These are phyloP conservation scores for Fraxinus greggii DNA, from an alignment of 305 asterid genomes.

Conservation along the genomic window DNA sequence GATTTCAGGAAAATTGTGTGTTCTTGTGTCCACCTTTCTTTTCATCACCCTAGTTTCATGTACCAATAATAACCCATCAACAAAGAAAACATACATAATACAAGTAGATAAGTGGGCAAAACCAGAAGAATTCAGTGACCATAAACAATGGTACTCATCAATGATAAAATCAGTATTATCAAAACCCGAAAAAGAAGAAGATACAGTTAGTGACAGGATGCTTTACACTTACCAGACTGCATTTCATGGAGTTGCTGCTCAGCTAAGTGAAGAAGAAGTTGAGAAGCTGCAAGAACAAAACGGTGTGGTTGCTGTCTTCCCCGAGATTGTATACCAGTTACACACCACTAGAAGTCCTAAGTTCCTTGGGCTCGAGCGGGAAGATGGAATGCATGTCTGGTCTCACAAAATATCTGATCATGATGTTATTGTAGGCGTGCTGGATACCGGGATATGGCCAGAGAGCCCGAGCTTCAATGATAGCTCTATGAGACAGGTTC, in stretches of 20 bases:
- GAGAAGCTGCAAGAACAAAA: slow-evolving; percentile 30
- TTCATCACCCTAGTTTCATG: slow-evolving; percentile 16
- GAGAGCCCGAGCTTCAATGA: slow-evolving; percentile 91
- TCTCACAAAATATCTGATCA: slow-evolving; percentile 30
- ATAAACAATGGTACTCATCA: slow-evolving; percentile 67
- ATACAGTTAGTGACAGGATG: slow-evolving; percentile 39
- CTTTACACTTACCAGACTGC: slow-evolving; percentile 73
- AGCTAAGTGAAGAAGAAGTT: slow-evolving; percentile 51
- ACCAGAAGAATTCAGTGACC: slow-evolving; percentile 61
- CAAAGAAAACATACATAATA: slow-evolving; percentile 61
- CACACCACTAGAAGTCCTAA: slow-evolving; percentile 91
- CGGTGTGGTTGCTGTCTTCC: slow-evolving; percentile 66
- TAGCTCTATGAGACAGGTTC: slow-evolving; percentile 50
- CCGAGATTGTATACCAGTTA: slow-evolving; percentile 59
- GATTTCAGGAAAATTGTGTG: slow-evolving; percentile 33
- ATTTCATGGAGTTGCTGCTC: slow-evolving; percentile 84
- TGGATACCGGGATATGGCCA: slow-evolving; percentile 96
- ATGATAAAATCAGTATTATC: slow-evolving; percentile 47
- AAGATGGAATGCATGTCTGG: slow-evolving; percentile 34
- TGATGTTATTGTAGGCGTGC: slow-evolving; percentile 73
- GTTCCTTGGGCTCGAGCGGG: slow-evolving; percentile 70
- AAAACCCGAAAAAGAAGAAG: slow-evolving; percentile 5
- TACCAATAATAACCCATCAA: slow-evolving; percentile 10
- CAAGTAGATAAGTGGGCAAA: slow-evolving; percentile 68
- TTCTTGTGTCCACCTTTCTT: slow-evolving; percentile 29